phyloP scores from a whole-genome alignment of 495 filamentous ascomycete genomes.

The Hypoxylon lienhwacheense region DNA sequence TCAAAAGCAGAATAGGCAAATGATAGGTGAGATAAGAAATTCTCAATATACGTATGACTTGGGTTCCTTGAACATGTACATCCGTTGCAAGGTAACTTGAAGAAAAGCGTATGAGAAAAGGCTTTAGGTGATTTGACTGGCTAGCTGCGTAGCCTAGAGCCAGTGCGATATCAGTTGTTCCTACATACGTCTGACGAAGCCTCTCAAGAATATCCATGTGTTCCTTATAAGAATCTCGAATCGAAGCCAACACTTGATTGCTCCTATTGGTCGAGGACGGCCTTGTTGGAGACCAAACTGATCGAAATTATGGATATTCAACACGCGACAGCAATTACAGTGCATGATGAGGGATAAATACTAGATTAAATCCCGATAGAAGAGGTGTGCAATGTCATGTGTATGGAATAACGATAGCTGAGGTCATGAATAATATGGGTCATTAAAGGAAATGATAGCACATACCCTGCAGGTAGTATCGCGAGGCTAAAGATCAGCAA shows the following conservation, averaged over 20 bases:
- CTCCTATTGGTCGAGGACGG: constrained; percentile 3
- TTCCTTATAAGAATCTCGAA: constrained; percentile 1
- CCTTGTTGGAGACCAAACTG: background rate
- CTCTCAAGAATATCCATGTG: constrained; percentile 13
- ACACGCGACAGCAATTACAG: background rate
- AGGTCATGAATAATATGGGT: constrained; percentile 4
- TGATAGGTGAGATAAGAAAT: constrained; percentile 4
- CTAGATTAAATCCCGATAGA: background rate
- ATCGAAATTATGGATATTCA: background rate
- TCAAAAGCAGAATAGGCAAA: background rate
- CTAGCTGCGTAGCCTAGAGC: constrained; percentile 6
- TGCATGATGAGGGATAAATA: background rate
- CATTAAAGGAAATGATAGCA: constrained; percentile 10
- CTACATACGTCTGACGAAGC: constrained; percentile 16
- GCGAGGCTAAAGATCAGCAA: constrained; percentile 29
- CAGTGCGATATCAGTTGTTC: constrained; percentile 9
- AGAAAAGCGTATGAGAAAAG: no score
- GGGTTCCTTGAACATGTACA: constrained; percentile 11
- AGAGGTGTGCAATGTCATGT: constrained; percentile 2
- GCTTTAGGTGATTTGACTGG: constrained; percentile 22
- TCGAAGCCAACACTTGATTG: constrained; percentile 17
- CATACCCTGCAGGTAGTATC: constrained; percentile 32
- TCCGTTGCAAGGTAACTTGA: constrained; percentile 11
- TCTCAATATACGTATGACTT: background rate
- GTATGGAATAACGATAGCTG: constrained; percentile 6